Evolutionary conservation across 805 yeast genomes (phyloP), one percentile per base, ranked within the genome.

Genomic region (Kuraishia piskuri): DNA sequence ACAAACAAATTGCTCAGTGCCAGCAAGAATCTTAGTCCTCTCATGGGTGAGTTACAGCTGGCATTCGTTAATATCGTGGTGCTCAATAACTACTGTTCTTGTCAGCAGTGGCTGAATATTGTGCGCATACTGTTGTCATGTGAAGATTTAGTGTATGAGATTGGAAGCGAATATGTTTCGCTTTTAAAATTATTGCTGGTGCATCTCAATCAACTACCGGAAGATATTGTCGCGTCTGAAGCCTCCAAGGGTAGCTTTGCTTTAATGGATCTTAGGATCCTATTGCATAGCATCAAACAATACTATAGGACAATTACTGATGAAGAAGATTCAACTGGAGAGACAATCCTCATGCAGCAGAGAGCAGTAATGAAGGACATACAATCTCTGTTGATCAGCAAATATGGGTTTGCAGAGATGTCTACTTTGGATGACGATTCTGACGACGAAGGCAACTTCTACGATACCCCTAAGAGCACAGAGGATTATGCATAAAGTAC

Each of bases 11-110:
- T 57, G 12, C 74, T 63, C 46, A 69, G 69, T 22, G 59, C 58
- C 22, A 72, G 63, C 52, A 58, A 47, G 20, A 31, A 31, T 31
- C 40, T 31, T 12, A 61, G 60, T 0, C 49, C 61, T 2, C 56
- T 80, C 2, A 55, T 82, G 4, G 80, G 81, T 1, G 90, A 86
- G 59, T 60, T 83, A 6, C 81, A 82, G 57, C 61, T 83, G 21
- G 61, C 77, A 1, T 86, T 74, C 55, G 51, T 83, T 1, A 68
- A 77, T 53, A 70, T 76, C 47, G 59, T 82, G 1, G 58, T 82
- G 0, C 69, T 85, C 56, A 88, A 85, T 17, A 87, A 85, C 63
- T 77, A 78, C 60, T 79, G 87, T 20, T 80, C 85, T 14, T 75
- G 80, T 20, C 68, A 78, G 21, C 90, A 85, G 58, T 86, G 91